Evolutionary conservation across 768 basidiomycete species (phyloP), one percentile per base, ranked within the genome.

Genomic region (Lactarius tabidus): DNA sequence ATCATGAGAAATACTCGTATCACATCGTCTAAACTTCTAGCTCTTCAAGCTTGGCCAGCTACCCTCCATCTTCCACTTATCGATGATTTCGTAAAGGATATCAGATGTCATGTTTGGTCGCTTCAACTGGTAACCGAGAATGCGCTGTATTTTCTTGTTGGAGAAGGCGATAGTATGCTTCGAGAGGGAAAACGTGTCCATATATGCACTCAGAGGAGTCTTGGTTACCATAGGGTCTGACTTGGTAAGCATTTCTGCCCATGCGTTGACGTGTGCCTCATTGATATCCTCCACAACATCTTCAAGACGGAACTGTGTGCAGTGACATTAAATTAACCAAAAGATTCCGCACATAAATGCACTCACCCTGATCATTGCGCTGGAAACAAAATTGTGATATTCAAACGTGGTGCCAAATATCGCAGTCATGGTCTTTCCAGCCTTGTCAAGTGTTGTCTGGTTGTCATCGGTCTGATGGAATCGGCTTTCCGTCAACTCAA

Each of bases 251-350:
- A 95, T 91, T 73, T 90, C 82, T 9, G 86, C 90, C 93, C 93
- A 95, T 14, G 84, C 85, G 59, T 83, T 79, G 36, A 92, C 89
- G 71, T 95, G 92, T 56, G 86, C 83, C 72, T 93, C 91, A 72
- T 93, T 94, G 71, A 92, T 90, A 57, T 91, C 89, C 71, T 93
- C 90, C 8, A 92, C 83, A 45, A 82, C 74, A 67, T 91, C 89
- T 60, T 90, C 87, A 31, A 84, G 79, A 53, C 79, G 81, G 69
- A 90, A 77, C 87, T 91, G 70, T 12, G 55, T 45, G 59, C 1
- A 45, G 33, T 43, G 60, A 38, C 56, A 23, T 68, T 36, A 71
- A 45, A 20, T 54, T 9, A 38, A 45, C n/a, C 0, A 51, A 2
- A 26, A 59, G 35, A 18, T 58, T 39, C 18, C 5, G 45, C 26